These are phyloP conservation scores for Pseudogymnoascus sp. DNA, from an alignment of 2,329 filamentous ascomycete species.

Conservation along the genomic window DNA sequence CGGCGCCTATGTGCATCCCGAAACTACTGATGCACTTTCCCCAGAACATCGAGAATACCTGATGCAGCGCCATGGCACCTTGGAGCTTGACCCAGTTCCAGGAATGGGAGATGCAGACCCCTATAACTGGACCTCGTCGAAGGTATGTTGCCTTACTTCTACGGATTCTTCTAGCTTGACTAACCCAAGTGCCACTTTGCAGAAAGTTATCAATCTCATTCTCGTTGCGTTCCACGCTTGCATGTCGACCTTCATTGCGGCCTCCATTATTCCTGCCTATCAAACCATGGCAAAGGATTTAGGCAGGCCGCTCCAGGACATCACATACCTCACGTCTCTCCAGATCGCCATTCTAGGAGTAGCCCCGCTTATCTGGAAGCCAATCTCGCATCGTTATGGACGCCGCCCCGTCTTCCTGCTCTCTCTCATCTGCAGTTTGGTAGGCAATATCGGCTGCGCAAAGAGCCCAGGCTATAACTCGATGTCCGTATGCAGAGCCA, in stretches of 20 bases:
- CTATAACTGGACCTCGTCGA: constrained; percentile 49
- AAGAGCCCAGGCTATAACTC: constrained; percentile 41
- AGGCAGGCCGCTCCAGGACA: constrained; percentile 36
- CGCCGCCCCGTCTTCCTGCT: constrained; percentile 46
- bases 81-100: constrained; percentile 47
- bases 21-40: constrained; percentile 31
- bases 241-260: constrained; percentile 48
- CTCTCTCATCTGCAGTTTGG: constrained; percentile 39
- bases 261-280: constrained; percentile 45
- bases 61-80: constrained; percentile 44
- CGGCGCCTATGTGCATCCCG: constrained; percentile 23
- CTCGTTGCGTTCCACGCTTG: constrained; percentile 47
- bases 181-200: not conserved
- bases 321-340: constrained; percentile 45
- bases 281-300: constrained; percentile 42
- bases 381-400: constrained; percentile 44
- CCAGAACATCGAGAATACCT: constrained; percentile 44
- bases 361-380: constrained; percentile 48
- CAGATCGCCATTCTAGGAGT: constrained; percentile 47
- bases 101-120: constrained; percentile 43
- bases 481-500: constrained; percentile 42
- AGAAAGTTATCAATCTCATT: constrained; percentile 44
- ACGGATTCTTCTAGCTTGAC: not conserved
- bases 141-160: constrained; percentile 29
- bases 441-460: constrained; percentile 48